Conservation (phyloP, 768 basidiomycete species). For the Leccinum variicolor region DNA sequence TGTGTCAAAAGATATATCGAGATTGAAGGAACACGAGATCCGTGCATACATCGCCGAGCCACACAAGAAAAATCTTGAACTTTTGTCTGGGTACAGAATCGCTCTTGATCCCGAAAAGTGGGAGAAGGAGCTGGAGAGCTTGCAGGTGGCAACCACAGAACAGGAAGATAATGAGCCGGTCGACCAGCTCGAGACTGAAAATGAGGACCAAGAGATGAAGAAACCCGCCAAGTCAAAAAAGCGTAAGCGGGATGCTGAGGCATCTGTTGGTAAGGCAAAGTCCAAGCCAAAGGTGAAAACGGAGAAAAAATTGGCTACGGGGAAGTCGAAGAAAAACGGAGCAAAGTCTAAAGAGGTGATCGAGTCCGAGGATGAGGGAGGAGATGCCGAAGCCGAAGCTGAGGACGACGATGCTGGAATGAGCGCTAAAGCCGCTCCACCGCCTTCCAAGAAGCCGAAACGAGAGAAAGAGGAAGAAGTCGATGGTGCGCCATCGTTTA, state of each 20-base stretch:
- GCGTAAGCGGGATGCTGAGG: constrained; percentile 64
- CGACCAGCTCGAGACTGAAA: constrained; percentile 60
- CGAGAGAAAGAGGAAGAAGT: constrained; percentile 57
- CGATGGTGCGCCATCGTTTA: constrained; percentile 45
- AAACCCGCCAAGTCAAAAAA: constrained; percentile 47
- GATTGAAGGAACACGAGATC: constrained; percentile 77
- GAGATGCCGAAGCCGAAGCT: constrained; percentile 44
- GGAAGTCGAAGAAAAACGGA: constrained; percentile 52
- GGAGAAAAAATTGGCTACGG: constrained; percentile 30
- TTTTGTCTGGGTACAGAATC: constrained; percentile 73
- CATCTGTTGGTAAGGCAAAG: constrained; percentile 36
- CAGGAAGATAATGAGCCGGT: constrained; percentile 58
- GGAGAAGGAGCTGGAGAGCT: constrained; percentile 45
- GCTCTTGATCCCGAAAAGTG: constrained; percentile 71
- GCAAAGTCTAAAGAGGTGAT: constrained; percentile 59
- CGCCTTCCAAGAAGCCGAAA: constrained; percentile 63
- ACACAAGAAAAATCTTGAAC: constrained; percentile 71
- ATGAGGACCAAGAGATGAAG: constrained; percentile 50
- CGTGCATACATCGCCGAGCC: constrained; percentile 76
- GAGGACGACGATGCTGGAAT: constrained; percentile 45
- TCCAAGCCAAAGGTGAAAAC: constrained; percentile 46
- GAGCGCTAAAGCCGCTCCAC: constrained; percentile 54
- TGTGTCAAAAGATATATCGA: constrained; percentile 74
- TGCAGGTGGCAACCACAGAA: constrained; percentile 36
- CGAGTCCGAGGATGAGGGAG: constrained; percentile 64